These are phyloP conservation scores for Metschnikowia similis DNA, from an alignment of 805 yeast species.

Conservation along the genomic window DNA sequence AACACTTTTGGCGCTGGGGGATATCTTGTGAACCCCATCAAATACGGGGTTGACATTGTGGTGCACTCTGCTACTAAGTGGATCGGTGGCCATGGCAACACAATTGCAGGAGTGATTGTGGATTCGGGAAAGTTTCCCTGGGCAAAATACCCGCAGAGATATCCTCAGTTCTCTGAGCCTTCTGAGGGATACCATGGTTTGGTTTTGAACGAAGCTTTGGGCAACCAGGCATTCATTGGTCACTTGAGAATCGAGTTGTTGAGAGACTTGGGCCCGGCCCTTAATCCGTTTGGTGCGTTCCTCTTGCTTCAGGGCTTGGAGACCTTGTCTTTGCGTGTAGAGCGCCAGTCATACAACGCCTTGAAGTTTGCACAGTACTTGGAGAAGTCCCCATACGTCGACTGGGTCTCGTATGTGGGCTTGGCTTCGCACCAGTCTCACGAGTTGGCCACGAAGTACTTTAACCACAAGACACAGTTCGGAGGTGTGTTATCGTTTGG, in stretches of 20 bases:
- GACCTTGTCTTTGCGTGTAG: constrained; percentile 88
- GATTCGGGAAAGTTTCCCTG: constrained; percentile 94
- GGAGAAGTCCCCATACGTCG: constrained; percentile 67
- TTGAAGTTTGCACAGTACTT: constrained; percentile 73
- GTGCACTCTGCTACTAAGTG: constrained; percentile 95
- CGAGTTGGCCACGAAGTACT: constrained; percentile 77
- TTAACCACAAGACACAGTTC: constrained; percentile 48
- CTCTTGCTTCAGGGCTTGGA: constrained; percentile 87
- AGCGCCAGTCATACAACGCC: constrained; percentile 85
- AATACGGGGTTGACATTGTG: constrained; percentile 87
- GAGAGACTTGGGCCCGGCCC: constrained; percentile 88
- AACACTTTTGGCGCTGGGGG: constrained; percentile 99
- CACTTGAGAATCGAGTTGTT: constrained; percentile 79
- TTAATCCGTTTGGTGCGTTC: constrained; percentile 87
- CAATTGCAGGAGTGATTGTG: constrained; percentile 86
- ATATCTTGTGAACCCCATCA: constrained; percentile 74
- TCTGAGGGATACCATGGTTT: constrained; percentile 93
- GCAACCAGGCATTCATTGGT: constrained; percentile 71
- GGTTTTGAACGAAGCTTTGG: constrained; percentile 75
- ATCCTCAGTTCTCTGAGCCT: constrained; percentile 88
- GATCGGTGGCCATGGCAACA: constrained; percentile 97
- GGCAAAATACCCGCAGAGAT: constrained; percentile 77
- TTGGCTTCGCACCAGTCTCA: constrained; percentile 74
- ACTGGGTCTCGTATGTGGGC: constrained; percentile 93
- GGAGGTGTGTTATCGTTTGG: constrained; percentile 92